These are phyloP conservation scores for Aspergillus candidus DNA, from an alignment of 2,329 filamentous ascomycete genomes.

Conservation along the genomic window DNA sequence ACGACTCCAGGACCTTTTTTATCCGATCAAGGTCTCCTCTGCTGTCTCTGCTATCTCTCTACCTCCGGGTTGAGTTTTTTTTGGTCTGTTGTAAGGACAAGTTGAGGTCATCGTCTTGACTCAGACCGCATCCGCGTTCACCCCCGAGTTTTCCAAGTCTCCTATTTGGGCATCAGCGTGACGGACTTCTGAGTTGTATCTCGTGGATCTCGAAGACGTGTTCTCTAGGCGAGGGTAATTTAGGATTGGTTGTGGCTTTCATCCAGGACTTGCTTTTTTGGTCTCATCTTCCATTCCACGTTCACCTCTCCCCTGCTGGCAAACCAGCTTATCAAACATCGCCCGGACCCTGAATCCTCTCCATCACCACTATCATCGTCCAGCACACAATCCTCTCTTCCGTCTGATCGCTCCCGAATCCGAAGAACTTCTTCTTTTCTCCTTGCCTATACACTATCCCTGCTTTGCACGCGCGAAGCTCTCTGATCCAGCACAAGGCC, in stretches of 20 bases:
- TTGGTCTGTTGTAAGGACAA: no score
- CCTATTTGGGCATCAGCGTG: no score
- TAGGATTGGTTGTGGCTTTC: slow-evolving; percentile 12
- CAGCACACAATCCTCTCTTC: slow-evolving; percentile 17
- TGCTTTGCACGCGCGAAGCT: slow-evolving; percentile 17
- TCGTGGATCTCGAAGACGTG: slow-evolving; percentile 2
- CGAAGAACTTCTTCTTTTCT: slow-evolving; percentile 16
- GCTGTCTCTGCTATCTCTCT: no score
- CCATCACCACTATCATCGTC: slow-evolving; percentile 14
- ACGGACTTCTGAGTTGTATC: no score
- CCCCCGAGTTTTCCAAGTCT: no score
- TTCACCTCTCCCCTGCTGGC: slow-evolving; percentile 14
- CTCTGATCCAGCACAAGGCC: slow-evolving; percentile 17
- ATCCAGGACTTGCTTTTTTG: slow-evolving; percentile 14
- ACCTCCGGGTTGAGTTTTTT: no score
- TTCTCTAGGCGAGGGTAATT: slow-evolving; percentile 14
- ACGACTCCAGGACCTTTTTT: neutral
- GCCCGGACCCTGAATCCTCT: slow-evolving; percentile 16
- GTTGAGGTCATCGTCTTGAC: no score
- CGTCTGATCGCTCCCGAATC: slow-evolving; percentile 17
- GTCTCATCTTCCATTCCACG: slow-evolving; percentile 9
- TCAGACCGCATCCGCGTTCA: no score
- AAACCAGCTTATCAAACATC: slow-evolving; percentile 16
- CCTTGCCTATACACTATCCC: slow-evolving; percentile 16
- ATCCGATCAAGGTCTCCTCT: slow-evolving; percentile 1